These are phyloP conservation scores for Fusarium hainanense DNA, from an alignment of 2,329 filamentous ascomycete genomes.

Conservation along the genomic window DNA sequence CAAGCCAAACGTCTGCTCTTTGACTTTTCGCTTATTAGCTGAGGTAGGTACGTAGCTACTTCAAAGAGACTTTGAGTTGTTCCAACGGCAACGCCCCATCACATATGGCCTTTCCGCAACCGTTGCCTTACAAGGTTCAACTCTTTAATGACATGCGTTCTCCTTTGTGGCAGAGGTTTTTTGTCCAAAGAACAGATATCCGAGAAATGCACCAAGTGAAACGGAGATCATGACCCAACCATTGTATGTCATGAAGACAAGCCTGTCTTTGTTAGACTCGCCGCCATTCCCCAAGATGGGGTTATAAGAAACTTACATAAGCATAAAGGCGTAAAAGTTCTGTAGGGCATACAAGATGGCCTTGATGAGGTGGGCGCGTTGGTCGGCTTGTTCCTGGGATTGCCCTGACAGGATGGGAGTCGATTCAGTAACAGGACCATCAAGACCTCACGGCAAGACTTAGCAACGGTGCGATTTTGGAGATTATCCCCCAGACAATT, in stretches of 20 bases:
- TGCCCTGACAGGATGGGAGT: slow-evolving; percentile 79
- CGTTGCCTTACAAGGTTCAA: background rate
- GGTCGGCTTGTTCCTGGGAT: slow-evolving; percentile 69
- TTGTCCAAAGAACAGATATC: slow-evolving; percentile 84
- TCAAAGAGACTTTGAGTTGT: background rate
- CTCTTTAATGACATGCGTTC: slow-evolving; percentile 65
- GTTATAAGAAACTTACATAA: slow-evolving; percentile 77
- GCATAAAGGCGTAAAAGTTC: slow-evolving; percentile 99
- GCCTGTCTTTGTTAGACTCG: slow-evolving; percentile 65
- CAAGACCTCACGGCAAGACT: slow-evolving; percentile 45
- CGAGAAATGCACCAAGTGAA: slow-evolving; percentile 86
- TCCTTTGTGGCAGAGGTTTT: slow-evolving; percentile 79
- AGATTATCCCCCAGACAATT: slow-evolving; percentile 17
- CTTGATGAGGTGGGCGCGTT: slow-evolving; percentile 81
- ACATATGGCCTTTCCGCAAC: background rate
- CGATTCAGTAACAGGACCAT: slow-evolving; percentile 68
- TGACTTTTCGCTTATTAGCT: background rate
- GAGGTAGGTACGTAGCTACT: background rate
- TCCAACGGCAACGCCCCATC: background rate
- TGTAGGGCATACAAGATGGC: slow-evolving; percentile 88
- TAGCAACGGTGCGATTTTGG: slow-evolving; percentile 46
- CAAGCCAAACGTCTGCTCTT: background rate
- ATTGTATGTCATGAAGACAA: slow-evolving; percentile 99
- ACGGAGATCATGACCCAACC: slow-evolving; percentile 97
- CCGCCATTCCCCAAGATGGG: background rate